Evolutionary conservation across 345 rosid genomes (phyloP), one percentile per base, ranked within the genome.

Genomic region (Dipteronia dyeriana): DNA sequence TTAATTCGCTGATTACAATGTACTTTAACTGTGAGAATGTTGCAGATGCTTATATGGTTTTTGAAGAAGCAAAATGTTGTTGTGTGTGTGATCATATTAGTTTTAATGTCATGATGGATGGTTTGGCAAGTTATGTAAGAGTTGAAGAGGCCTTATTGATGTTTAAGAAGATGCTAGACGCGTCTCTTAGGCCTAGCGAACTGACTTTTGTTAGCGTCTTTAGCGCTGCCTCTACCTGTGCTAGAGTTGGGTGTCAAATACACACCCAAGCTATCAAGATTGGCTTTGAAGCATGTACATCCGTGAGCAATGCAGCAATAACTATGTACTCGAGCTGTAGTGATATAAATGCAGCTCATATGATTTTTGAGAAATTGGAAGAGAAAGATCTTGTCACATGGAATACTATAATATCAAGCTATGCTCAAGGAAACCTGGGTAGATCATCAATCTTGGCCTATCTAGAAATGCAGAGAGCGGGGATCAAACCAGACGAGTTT

Each of bases 321-420:
- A 62, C 86, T 38, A 91, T 93, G 98, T 91, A 88, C 70, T 86
- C 91, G 16, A 72, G 73, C 54, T 84, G 76, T 62, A 82, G 85
- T 64, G 82, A 89, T 47, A 53, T 88, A 65, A n/a, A n/a, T 71
- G 82, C 81, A 7, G 87, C 85, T 65, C 45, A 26, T 9, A 79
- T 12, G 75, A 43, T 87, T 84, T 93, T 94, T 39, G 80, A 82
- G 68, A 84, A 80, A 43, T 68, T 90, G 81, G 81, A 81, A 74
- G 86, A 83, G 66, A 94, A 82, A 83, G 97, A 94, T 87, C 77
- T 84, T 62, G 88, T 90, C 71, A 86, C 95, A 23, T 94, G 98
- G 98, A 94, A 91, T 77, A 81, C 94, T 66, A 86, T 91, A 82
- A 81, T 94, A 81, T 90, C 95, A 3, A 64, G 82, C 76, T 94